Base-by-base conservation (phyloP, 495 filamentous ascomycete genomes). In the Bathelium albidoporum region DNA sequence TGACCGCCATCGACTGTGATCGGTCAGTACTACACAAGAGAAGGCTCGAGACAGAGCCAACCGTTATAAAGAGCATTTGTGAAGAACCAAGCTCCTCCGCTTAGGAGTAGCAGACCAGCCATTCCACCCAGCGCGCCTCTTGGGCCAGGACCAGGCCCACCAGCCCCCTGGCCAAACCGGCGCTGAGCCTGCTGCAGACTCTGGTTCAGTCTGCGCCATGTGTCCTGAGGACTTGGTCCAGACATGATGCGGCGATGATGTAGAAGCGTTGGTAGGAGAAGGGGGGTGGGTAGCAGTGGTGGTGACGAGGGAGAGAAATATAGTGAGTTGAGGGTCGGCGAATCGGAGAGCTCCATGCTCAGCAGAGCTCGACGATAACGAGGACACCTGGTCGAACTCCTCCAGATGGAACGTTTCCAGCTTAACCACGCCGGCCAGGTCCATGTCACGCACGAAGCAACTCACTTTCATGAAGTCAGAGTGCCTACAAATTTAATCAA, bases 1-100 rank as follows among this genome's bases (percentile, higher is more conserved):
- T 97, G 94, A 79, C 94, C 94, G 86, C 94, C 94, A 73, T 98
- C 94, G 67, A 98, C 94, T 90, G 60, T 7, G 28, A 12, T 4
- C 5, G 5, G 24, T 32, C 29, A 32, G 61, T 52, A 28, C 26
- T 2, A 26, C 26, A n/a, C 22, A 34, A 7, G 9, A 55, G 9
- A 28, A 12, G 12, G 16, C 9, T 2, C 5, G 9, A 49, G 20
- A 12, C 9, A 59, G 32, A 32, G 49, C 69, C 32, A 71, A 87
- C 87, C 87, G 85, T 98, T 98, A 84, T 97, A 98, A 2, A 98
- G 86, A 34, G 92, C 83, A 79, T 91, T 93, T 70, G 90, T 92
- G 65, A 86, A 73, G 18, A 87, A 75, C 63, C 84, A 75, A 59
- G 76, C 75, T 45, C 85, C 89, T 67, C 88, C 83, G 66, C 83